phyloP scores from a whole-genome alignment of 768 basidiomycete genomes.

The Trametes coccinea region DNA sequence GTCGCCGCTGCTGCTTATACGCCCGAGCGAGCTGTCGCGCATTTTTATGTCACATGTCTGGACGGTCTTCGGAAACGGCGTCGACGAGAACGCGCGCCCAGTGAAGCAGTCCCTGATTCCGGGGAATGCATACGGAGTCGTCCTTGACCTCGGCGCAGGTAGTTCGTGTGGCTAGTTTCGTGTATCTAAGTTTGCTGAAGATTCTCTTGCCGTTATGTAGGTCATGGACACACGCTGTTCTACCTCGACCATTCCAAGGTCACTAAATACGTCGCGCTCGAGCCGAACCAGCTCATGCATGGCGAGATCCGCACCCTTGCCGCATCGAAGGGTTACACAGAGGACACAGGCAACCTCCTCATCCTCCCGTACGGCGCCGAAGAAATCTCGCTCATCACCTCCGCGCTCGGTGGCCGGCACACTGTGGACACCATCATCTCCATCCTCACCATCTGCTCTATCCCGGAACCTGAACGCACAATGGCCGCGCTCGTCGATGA shows the following conservation, averaged over 20 bases:
- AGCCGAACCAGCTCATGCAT: slow-evolving; percentile 72
- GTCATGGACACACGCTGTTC: slow-evolving; percentile 59
- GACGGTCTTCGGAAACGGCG: slow-evolving; percentile 46
- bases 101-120: slow-evolving; percentile 53
- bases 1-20: slow-evolving; percentile 47
- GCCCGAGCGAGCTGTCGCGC: slow-evolving; percentile 46
- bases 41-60: slow-evolving; percentile 63
- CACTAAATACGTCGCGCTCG: slow-evolving; percentile 67
- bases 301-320: slow-evolving; percentile 51
- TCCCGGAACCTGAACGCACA: slow-evolving; percentile 55
- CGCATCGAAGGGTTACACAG: slow-evolving; percentile 49
- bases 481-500: slow-evolving; percentile 48
- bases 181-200: background rate
- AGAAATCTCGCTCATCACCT: slow-evolving; percentile 50
- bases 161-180: background rate
- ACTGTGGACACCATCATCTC: slow-evolving; percentile 64
- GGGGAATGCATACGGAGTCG: slow-evolving; percentile 55
- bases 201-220: slow-evolving; percentile 33
- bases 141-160: slow-evolving; percentile 74
- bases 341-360: slow-evolving; percentile 51
- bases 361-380: slow-evolving; percentile 68
- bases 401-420: slow-evolving; percentile 38
- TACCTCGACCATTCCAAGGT: slow-evolving; percentile 61
- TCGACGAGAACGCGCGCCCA: slow-evolving; percentile 43
- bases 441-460: slow-evolving; percentile 64